Base-by-base conservation (phyloP, 768 basidiomycete genomes). In the Mycena epipterygia region DNA sequence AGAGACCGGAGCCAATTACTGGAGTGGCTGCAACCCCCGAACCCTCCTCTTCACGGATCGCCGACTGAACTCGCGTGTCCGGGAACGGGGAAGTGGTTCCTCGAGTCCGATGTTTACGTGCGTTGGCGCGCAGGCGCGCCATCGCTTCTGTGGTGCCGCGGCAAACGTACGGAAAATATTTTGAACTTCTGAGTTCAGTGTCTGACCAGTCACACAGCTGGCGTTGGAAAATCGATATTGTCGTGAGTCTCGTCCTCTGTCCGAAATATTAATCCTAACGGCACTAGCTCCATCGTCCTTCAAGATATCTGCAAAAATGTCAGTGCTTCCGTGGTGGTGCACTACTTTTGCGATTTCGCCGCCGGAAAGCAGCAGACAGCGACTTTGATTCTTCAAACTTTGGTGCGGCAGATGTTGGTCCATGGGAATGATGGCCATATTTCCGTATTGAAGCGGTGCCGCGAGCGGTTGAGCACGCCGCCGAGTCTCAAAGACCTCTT, bases 261-360 rank as follows among this genome's bases (percentile, higher is more conserved):
- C 33, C 51, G 39, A 27, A 16, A 30, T 33, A 25, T 35, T 33
- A 48, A 19, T 64, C 19, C 39, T 49, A 37, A 53, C 44, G 27
- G 11, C 41, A 42, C 14, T 37, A 69, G 68, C 17, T 70, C 68
- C 27, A 64, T 70, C 33, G 44, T 70, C 53, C 68, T 70, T 25
- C 51, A 64, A 44, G 57, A 70, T 62, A 25, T 70, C 44, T 41
- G n/a, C 27, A 39, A 52, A n/a, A n/a, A n/a, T n/a, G n/a, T n/a
- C n/a, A n/a, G n/a, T n/a, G n/a, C 68, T 56, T 48, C 61, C 13
- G 42, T 30, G 23, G 39, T 48, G 23, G 23, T 70, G 13, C 46
- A 64, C 62, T 62, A 70, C 21, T 70, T 70, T 46, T 70, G 68
- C 35, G 68, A 70, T 62, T 70, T 70, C 35, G 68, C 62, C 35